These are phyloP conservation scores for Lactarius psammicola DNA, from an alignment of 768 basidiomycete species.

Conservation along the genomic window DNA sequence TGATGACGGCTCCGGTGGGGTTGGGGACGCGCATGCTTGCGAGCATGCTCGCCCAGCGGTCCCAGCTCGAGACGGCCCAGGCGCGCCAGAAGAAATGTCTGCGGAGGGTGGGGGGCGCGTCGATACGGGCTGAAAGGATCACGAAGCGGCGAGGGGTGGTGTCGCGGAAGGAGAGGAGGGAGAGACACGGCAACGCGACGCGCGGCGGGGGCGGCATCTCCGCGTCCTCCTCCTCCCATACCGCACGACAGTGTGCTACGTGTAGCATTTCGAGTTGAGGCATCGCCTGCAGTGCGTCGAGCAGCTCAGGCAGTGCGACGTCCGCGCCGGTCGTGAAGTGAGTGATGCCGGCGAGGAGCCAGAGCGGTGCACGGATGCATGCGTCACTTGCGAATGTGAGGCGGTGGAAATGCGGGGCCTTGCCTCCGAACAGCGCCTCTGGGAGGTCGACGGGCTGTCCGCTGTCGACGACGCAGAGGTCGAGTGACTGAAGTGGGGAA, in stretches of 20 bases:
- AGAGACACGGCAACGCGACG: constrained; percentile 10
- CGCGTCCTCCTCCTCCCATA: constrained; percentile 10
- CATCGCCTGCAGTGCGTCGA: constrained; percentile 14
- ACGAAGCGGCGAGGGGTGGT: constrained; percentile 22
- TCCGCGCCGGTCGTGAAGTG: constrained; percentile 21
- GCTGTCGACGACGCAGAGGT: constrained; percentile 14
- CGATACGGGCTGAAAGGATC: constrained; percentile 10
- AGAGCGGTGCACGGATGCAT: constrained; percentile 16
- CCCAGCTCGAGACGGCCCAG: constrained; percentile 21
- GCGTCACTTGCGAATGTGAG: constrained; percentile 17
- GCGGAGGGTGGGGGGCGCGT: constrained; percentile 19
- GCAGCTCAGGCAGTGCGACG: neutral
- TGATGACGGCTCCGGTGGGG: neutral
- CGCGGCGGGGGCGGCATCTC: neutral
- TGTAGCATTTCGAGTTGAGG: constrained; percentile 16
- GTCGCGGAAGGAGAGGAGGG: constrained; percentile 17
- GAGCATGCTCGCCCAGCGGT: constrained; percentile 15
- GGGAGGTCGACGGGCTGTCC: constrained; percentile 16
- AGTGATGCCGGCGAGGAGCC: constrained; percentile 15
- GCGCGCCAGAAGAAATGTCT: constrained; percentile 20
- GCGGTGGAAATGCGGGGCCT: constrained; percentile 14
- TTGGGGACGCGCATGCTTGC: neutral
- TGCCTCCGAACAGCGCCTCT: constrained; percentile 14
- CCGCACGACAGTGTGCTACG: constrained; percentile 23
- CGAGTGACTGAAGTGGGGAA: constrained; percentile 12